Evolutionary conservation across 1,139 yeast genomes (phyloP), one percentile per base, ranked within the genome.

Genomic region (Suhomyces anneliseae): DNA sequence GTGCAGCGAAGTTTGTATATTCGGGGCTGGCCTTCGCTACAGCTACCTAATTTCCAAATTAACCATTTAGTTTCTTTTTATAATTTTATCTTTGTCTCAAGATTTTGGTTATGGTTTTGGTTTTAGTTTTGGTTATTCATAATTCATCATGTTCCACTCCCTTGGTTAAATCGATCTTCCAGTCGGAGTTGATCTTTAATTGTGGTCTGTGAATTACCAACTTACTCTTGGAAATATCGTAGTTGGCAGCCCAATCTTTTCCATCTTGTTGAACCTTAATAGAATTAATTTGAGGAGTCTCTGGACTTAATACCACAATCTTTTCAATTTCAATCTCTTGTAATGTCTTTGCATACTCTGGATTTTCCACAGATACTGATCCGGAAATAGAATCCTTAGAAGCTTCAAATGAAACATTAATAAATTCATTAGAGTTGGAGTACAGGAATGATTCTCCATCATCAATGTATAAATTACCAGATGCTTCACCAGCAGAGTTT

Each of bases 371-470:
- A 2, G 50, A 36, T 2, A 66, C 64, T 1, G 46, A 53, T 1
- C 45, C 50, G 7, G 34, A 15, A 9, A 65, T 48, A 7, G 51
- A 44, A 2, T 46, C 43, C 8, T 39, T 34, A 3, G 49, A 44
- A 2, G 60, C 65, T 3, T 39, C 42, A 41, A 87, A 72, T 1
- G 67, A 57, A 2, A 80, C 60, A 35, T 69, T 59, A 6, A 82
- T 44, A 55, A 54, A 85, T 12, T 77, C 78, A 3, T 84, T 86
- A 0, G 68, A 50, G 47, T 68, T 58, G 2, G 39, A 10, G 62
- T 86, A 84, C 27, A 70, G 77, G 58, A 78, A 89, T 0, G 93
- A 76, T 58, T 84, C 87, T 11, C 96, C 95, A 64, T 89, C 96
- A 64, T 92, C 99, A 40, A 86, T 68, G 61, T 92, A 93, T 32